Percentiles rank a stretch among this genome's conserved stretches.
Conservation (phyloP, 805 yeast genomes). For the Zygosaccharomyces rouxii region DNA sequence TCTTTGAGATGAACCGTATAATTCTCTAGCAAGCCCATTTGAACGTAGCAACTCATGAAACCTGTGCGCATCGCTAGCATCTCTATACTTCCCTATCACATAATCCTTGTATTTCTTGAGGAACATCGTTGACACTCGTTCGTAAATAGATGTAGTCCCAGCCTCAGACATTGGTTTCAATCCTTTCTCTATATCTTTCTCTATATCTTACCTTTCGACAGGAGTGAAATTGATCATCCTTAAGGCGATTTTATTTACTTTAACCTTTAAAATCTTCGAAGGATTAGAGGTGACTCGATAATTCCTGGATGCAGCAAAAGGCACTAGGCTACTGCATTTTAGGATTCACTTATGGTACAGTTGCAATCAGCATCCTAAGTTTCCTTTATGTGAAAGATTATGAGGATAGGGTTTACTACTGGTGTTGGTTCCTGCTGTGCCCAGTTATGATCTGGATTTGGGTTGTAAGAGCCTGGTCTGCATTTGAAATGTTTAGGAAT, state of each 20-base stretch:
- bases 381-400: conserved; percentile 15
- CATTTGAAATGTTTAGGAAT: conserved; percentile 31
- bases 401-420: conserved; percentile 22
- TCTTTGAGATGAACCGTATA: conserved; percentile 20
- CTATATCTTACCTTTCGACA: neutral
- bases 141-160: neutral
- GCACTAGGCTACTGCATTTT: conserved; percentile 17
- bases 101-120: conserved; percentile 20
- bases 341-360: conserved; percentile 20
- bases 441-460: conserved; percentile 34
- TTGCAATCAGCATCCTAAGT: conserved; percentile 10
- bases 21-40: conserved; percentile 25
- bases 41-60: conserved; percentile 18
- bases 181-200: neutral
- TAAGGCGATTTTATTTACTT: neutral
- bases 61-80: conserved; percentile 15
- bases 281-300: conserved; percentile 3
- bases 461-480: conserved; percentile 35
- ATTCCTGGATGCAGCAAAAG: conserved; percentile 18
- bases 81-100: conserved; percentile 19
- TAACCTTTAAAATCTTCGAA: neutral
- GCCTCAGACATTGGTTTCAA: conserved; percentile 1
- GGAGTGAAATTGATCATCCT: neutral
- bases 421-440: conserved; percentile 27
- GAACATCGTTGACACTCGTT: conserved; percentile 22